A percentile compares a stretch with the other conserved stretches of the same genome.
Evolutionary conservation across 768 basidiomycete genomes (phyloP).

Genomic region (Panaeolus cyanescens): DNA sequence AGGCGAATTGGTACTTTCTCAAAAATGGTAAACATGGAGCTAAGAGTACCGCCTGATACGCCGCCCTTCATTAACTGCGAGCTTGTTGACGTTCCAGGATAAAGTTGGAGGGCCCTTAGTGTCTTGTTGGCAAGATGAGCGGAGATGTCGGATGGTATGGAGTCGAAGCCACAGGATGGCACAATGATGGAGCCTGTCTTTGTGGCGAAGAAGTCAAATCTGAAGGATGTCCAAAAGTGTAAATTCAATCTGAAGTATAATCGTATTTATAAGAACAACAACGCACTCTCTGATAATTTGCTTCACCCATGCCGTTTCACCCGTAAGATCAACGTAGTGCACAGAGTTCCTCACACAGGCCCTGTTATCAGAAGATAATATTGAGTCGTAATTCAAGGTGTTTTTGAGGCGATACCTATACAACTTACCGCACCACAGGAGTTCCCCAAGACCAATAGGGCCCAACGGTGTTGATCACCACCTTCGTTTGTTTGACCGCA

Average conservation of each 20-base stretch:
- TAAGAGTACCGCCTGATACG: conserved; percentile 67
- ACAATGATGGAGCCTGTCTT: conserved; percentile 76
- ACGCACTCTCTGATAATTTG: conserved; percentile 61
- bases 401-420: not conserved
- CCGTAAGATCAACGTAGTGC: conserved; percentile 87
- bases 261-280: not conserved
- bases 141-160: conserved; percentile 72
- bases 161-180: conserved; percentile 78
- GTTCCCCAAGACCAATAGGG: conserved; percentile 75
- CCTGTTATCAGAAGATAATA: not conserved
- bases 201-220: conserved; percentile 58
- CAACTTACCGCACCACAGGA: conserved; percentile 61
- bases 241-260: not conserved
- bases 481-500: conserved; percentile 56
- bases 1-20: conserved; percentile 40
- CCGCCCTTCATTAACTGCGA: conserved; percentile 50
- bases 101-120: conserved; percentile 45
- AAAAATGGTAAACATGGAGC: conserved; percentile 35
- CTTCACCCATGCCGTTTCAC: conserved; percentile 68
- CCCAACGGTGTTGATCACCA: conserved; percentile 79
- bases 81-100: conserved; percentile 58
- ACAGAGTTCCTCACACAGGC: conserved; percentile 67
- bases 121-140: conserved; percentile 71
- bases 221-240: not conserved
- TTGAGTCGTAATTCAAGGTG: not conserved